Percentiles rank a stretch among this genome's conserved stretches.
phyloP scores from a whole-genome alignment of 164 flowering plant species.

The Litsea cubeba region DNA sequence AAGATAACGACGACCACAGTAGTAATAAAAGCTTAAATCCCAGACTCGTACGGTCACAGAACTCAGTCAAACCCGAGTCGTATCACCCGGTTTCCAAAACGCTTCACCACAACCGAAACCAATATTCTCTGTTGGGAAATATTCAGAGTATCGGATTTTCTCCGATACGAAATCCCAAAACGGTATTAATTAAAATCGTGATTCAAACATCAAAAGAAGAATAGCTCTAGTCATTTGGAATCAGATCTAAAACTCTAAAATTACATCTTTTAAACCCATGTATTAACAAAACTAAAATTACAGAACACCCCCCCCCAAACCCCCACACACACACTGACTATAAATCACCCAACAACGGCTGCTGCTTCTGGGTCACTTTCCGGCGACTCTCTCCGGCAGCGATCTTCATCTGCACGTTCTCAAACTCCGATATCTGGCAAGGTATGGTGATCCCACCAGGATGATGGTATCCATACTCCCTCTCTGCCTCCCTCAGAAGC shows the following conservation, averaged over 20 bases:
- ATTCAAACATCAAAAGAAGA: background rate
- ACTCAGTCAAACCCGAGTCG: background rate
- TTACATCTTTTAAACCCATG: background rate
- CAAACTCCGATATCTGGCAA: conserved; percentile 64
- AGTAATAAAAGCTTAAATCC: too few relatives aligned
- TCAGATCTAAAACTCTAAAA: background rate
- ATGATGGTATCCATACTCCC: conserved; percentile 62
- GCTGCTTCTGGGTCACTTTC: conserved; percentile 10
- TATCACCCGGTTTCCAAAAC: background rate
- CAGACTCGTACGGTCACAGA: background rate
- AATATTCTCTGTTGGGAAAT: too few relatives aligned
- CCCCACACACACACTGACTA: background rate
- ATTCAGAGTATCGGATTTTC: too few relatives aligned
- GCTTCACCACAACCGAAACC: too few relatives aligned
- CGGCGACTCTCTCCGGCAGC: conserved; percentile 38
- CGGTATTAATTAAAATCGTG: too few relatives aligned
- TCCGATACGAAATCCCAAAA: too few relatives aligned
- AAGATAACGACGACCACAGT: background rate
- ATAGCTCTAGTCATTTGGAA: background rate
- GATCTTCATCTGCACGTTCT: conserved; percentile 56
- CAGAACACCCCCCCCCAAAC: background rate
- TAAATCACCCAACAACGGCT: background rate
- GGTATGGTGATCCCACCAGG: conserved; percentile 77
- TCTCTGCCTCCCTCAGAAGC: conserved; percentile 62
- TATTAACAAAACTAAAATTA: background rate